Percentiles rank a stretch among this genome's conserved stretches.
Conservation (phyloP, 257 asterid species). For the Solanum okadae region DNA sequence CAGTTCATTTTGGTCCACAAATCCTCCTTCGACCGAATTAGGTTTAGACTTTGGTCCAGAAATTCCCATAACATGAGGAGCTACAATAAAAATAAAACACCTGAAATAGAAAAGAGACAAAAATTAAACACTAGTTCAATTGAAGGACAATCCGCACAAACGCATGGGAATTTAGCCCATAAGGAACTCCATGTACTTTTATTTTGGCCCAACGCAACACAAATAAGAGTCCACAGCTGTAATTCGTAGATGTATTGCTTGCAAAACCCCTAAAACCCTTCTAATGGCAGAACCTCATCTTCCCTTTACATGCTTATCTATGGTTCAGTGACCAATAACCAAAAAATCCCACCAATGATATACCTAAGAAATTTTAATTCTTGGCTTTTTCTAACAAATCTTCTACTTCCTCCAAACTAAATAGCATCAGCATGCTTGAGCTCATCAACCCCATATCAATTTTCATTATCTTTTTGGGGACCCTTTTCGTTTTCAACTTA, state of each 20-base stretch:
- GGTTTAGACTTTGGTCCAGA: background rate
- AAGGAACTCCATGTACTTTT: background rate
- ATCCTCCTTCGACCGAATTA: background rate
- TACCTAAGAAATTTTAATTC: constrained; percentile 12
- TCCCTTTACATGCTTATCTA: background rate
- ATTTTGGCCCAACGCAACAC: background rate
- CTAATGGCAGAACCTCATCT: background rate
- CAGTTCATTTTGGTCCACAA: background rate
- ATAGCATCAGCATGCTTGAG: background rate
- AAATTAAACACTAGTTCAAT: background rate
- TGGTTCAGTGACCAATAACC: background rate
- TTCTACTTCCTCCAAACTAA: background rate
- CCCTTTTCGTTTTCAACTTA: constrained; percentile 18
- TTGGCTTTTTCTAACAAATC: background rate
- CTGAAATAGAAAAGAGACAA: background rate
- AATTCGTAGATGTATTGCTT: no score
- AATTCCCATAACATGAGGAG: background rate
- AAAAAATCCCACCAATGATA: constrained; percentile 13
- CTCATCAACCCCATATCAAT: background rate
- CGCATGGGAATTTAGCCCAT: background rate
- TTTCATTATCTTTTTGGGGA: constrained; percentile 14
- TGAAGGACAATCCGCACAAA: background rate
- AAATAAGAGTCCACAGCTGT: background rate
- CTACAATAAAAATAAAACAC: background rate
- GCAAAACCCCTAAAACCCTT: background rate